Conservation (phyloP, 768 basidiomycete species). For the Epithele typhae region DNA sequence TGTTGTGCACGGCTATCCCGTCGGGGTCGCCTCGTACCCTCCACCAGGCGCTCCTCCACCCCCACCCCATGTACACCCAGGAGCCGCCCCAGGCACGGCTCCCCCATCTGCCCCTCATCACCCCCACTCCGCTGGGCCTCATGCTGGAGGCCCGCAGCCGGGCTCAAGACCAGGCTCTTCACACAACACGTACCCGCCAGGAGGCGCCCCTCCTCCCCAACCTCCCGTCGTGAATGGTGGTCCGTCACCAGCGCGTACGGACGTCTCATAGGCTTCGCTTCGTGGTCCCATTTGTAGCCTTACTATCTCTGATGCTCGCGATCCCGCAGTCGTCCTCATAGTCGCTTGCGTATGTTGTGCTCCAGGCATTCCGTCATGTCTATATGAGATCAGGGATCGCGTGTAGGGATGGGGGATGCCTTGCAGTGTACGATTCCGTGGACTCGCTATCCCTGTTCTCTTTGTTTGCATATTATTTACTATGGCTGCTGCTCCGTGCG, state of each 20-base stretch:
- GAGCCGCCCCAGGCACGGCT: constrained; percentile 16
- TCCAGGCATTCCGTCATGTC: constrained; percentile 2
- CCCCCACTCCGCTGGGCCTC: constrained; percentile 30
- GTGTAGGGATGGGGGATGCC: constrained; percentile 9
- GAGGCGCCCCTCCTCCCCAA: constrained; percentile 15
- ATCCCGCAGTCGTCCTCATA: no score
- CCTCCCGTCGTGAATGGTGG: constrained; percentile 25
- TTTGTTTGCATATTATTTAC: background rate
- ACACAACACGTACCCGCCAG: constrained; percentile 43
- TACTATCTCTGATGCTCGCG: no score
- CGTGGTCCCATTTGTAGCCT: constrained; percentile 6
- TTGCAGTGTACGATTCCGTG: constrained; percentile 1
- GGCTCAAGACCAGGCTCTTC: constrained; percentile 58
- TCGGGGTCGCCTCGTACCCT: constrained; percentile 29
- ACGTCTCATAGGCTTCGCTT: constrained; percentile 16
- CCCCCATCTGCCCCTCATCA: constrained; percentile 32
- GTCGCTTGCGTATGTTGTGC: no score
- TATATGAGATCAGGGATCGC: background rate
- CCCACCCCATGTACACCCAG: constrained; percentile 17
- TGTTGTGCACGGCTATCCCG: constrained; percentile 44
- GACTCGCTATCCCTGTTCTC: constrained; percentile 1
- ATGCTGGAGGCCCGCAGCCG: constrained; percentile 30
- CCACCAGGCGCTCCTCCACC: constrained; percentile 43
- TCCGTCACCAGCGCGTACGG: constrained; percentile 17
- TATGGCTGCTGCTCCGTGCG: background rate